Base-by-base conservation (phyloP, 148 eudicot species). In the Mesembryanthemum crystallinum region DNA sequence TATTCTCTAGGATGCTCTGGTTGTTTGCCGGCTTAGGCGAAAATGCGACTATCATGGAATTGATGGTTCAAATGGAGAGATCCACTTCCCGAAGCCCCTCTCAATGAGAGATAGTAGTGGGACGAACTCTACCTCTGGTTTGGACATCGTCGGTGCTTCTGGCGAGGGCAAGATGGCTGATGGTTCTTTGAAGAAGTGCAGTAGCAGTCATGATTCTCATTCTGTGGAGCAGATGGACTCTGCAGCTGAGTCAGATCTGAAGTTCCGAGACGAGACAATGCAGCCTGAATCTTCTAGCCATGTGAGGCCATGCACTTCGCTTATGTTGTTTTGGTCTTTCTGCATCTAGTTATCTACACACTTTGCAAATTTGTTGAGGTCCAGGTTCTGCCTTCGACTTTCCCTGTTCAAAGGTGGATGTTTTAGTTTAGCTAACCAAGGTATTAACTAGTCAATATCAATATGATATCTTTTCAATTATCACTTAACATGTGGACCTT, bases 11-110 rank as follows among this genome's bases (percentile, higher is more conserved):
- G 97, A 94, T 84, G 78, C 85, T n/a, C 68, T 94, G 82, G 95
- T 91, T 27, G 88, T 90, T 52, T 94, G 97, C 59, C 95, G 97
- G 35, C 78, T 94, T 68, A 78, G 90, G 52, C 89, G 67, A 81
- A 94, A 91, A 77, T 49, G 60, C 0, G 95, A 88, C 10, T 77
- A 83, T 71, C 82, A 63, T 27, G 25, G 71, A 29, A 75, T 69
- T 58, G 85, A 83, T 7, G 80, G 63, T 79, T n/a, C 81, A 30
- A 72, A 81, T 30, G 83, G 76, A 8, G 84, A 76, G 29, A 73
- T 80, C 33, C 67, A 27, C 8, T 32, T 29, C 37, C 32, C 77
- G 51, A 77, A 83, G 33, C 78, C 85, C 25, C 72, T 49, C 9
- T 11, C 77, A 27, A 12, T 77, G 39, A 69, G 70, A 28, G 61